A percentile compares a stretch with the other conserved stretches of the same genome.
These are phyloP conservation scores for Russula emetica DNA, from an alignment of 768 basidiomycete genomes.

Conservation along the genomic window DNA sequence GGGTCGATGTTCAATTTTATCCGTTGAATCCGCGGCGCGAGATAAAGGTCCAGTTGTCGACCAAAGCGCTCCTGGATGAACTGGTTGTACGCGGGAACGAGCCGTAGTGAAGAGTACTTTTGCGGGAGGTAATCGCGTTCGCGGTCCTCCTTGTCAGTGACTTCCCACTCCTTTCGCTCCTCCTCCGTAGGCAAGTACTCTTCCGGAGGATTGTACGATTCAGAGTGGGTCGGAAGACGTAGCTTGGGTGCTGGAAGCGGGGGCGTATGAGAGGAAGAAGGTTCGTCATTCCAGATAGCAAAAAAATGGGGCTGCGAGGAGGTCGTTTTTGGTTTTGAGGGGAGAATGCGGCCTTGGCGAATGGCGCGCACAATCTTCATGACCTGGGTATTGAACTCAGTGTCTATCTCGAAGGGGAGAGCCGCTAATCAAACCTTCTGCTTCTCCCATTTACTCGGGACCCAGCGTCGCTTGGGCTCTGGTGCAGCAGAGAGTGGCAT, in stretches of 20 bases:
- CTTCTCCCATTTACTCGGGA: conserved; percentile 99
- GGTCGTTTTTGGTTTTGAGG: conserved; percentile 78
- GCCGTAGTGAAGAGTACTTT: conserved; percentile 78
- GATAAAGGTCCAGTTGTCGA: conserved; percentile 92
- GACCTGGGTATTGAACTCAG: conserved; percentile 47
- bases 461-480: conserved; percentile 94
- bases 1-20: conserved; percentile 90
- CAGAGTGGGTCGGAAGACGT: conserved; percentile 83
- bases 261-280: conserved; percentile 67
- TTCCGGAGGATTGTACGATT: conserved; percentile 97
- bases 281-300: conserved; percentile 84
- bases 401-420: not conserved
- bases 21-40: conserved; percentile 88
- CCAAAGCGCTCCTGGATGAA: conserved; percentile 93
- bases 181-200: conserved; percentile 88
- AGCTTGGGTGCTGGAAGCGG: conserved; percentile 92
- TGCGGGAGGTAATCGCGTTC: conserved; percentile 85
- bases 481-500: conserved; percentile 91
- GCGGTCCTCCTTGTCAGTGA: conserved; percentile 80
- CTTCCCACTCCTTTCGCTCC: conserved; percentile 81
- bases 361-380: conserved; percentile 99
- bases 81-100: conserved; percentile 85
- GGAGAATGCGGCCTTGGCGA: conserved; percentile 88
- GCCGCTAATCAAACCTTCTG: conserved; percentile 65
- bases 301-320: conserved; percentile 67